Evolutionary conservation across 345 rosid species (phyloP), one percentile per base, ranked within the genome.

Genomic region (Carallia pectinifolia): DNA sequence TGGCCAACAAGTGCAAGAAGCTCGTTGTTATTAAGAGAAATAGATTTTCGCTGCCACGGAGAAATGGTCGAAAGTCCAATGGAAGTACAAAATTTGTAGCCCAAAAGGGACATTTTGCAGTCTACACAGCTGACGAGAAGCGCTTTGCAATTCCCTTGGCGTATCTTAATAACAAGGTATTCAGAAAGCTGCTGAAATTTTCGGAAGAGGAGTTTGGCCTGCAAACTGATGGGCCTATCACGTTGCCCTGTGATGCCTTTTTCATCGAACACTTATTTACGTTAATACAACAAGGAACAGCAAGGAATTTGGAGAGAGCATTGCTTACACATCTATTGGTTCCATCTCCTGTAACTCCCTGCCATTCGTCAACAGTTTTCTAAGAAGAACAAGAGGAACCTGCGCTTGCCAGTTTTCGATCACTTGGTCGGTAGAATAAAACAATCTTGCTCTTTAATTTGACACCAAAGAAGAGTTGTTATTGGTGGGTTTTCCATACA

Each of bases 121-220:
- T 62, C 9, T 62, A 74, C 62, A 66, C 58, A 0, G 38, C 54
- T 0, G 71, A 73, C 37, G 34, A 61, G 1, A 67, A 54, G 12
- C 39, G 71, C 0, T 67, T 66, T 53, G 1, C 48, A n/a, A 39
- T 73, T 23, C 77, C 77, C 6, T 18, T 67, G 50, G 29, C 61
- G 10, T 73, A 52, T 50, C 66, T 73, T 30, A 39, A 62, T 18
- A 54, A 39, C 1, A 47, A 67, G 13, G 13, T 54, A 8, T 15
- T 62, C 2, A 30, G n/a, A 56, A 48, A 68, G 64, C 40, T 74
- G 7, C 53, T 74, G 30, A 44, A 30, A 27, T 18, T 74, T 52
- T 47, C 77, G 4, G 64, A 74, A 53, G 77, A 74, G 6, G 77
- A 74, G 38, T 74, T 31, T 23, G 64, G 72, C 12, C 7, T 54